A percentile compares a stretch with the other conserved stretches of the same genome.
phyloP scores from a whole-genome alignment of 306 rosid genomes.

The Citrullus mucosospermus region DNA sequence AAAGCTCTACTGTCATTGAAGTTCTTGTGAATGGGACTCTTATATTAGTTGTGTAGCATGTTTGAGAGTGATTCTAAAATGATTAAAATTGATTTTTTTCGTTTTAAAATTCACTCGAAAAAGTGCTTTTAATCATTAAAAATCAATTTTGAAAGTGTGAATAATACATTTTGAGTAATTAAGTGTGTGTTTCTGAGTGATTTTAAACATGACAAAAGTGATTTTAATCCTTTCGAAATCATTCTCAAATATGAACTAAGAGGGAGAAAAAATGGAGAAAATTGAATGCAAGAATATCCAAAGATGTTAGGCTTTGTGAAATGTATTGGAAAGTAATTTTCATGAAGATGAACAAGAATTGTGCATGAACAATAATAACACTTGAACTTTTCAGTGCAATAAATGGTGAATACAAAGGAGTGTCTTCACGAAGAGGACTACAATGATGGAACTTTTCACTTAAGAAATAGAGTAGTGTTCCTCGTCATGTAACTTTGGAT shows the following conservation, averaged over 20 bases:
- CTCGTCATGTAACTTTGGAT: background rate
- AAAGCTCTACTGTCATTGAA: background rate
- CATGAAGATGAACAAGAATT: background rate
- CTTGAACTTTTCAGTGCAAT: background rate
- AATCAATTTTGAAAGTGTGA: too few relatives aligned
- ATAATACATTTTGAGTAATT: too few relatives aligned
- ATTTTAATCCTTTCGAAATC: too few relatives aligned
- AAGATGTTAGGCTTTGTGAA: background rate
- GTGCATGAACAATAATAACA: background rate
- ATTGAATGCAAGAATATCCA: background rate
- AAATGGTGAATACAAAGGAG: background rate
- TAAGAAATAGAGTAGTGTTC: background rate
- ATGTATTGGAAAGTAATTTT: background rate
- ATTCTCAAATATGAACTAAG: too few relatives aligned
- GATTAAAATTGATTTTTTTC: too few relatives aligned
- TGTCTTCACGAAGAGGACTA: background rate
- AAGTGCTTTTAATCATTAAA: too few relatives aligned
- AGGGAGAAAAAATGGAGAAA: background rate
- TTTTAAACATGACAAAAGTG: too few relatives aligned
- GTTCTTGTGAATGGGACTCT: background rate
- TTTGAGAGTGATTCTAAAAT: too few relatives aligned
- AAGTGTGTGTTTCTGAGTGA: too few relatives aligned
- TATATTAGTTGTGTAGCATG: background rate
- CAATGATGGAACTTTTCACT: background rate
- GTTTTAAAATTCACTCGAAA: too few relatives aligned